These are phyloP conservation scores for Penicillium subrubescens DNA, from an alignment of 495 filamentous ascomycete genomes.

Conservation along the genomic window DNA sequence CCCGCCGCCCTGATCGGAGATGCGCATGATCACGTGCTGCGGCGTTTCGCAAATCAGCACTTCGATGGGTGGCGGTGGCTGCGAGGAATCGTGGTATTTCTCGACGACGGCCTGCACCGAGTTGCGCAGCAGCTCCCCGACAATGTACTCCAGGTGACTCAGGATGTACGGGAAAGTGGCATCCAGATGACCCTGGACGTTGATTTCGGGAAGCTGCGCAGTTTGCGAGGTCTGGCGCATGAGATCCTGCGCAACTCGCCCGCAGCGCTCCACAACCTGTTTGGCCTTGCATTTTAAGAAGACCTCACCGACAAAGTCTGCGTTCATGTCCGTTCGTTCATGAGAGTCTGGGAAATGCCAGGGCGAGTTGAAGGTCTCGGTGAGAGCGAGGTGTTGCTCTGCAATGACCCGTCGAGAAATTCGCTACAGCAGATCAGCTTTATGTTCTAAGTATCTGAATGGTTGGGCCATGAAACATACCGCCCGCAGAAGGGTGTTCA, in stretches of 20 bases:
- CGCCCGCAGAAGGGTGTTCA: slow-evolving; percentile 90
- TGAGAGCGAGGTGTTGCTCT: slow-evolving; percentile 95
- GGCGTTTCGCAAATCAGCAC: slow-evolving; percentile 92
- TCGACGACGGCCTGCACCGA: slow-evolving; percentile 91
- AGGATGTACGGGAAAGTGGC: slow-evolving; percentile 96
- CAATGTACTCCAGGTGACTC: slow-evolving; percentile 94
- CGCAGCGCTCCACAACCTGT: slow-evolving; percentile 85
- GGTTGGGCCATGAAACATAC: slow-evolving; percentile 45
- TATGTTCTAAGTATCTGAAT: not conserved
- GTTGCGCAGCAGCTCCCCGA: slow-evolving; percentile 93
- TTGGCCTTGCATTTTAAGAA: slow-evolving; percentile 92
- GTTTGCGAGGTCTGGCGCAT: slow-evolving; percentile 71
- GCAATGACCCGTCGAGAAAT: slow-evolving; percentile 96
- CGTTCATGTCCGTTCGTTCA: slow-evolving; percentile 60
- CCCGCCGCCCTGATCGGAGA: slow-evolving; percentile 93
- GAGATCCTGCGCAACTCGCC: slow-evolving; percentile 67
- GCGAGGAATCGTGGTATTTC: slow-evolving; percentile 47
- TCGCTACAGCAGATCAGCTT: slow-evolving; percentile 52
- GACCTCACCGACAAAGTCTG: slow-evolving; percentile 92
- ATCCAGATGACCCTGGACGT: slow-evolving; percentile 80
- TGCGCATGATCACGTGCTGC: slow-evolving; percentile 94
- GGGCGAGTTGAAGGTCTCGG: slow-evolving; percentile 89
- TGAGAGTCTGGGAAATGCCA: slow-evolving; percentile 88
- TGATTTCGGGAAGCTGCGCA: slow-evolving; percentile 74
- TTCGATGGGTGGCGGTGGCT: slow-evolving; percentile 76